Base-by-base conservation (phyloP, 257 asterid species). In the Solanum lignicaule region DNA sequence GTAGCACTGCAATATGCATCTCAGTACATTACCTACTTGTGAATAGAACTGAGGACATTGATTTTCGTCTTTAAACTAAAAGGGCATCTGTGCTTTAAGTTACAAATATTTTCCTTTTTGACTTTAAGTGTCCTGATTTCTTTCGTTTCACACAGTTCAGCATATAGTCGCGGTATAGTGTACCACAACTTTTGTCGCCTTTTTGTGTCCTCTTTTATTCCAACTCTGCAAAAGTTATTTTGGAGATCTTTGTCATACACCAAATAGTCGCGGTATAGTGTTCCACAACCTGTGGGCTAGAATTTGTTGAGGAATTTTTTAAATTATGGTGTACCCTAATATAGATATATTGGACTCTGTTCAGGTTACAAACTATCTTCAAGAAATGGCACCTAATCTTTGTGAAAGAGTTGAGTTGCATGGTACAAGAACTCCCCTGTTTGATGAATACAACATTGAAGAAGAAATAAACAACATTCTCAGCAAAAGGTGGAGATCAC, bases 281-380 rank as follows among this genome's bases (percentile, higher is more conserved):
- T 58, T 20, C 66, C 66, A 58, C 66, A 20, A 58, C 25, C 25
- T 58, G 66, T 58, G 38, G 84, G 11, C 41, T 48, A 82, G 29
- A 32, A 29, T 9, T 48, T 20, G 43, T 48, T 82, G 32, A 16
- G 69, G 69, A 46, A 18, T 5, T 29, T 60, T 14, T 29, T 18
- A 12, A 31, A 29, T 29, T 82, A 41, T 43, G n/a, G 9, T 29
- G 86, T 82, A 10, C 43, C 58, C 20, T 48, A 48, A 82, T 82
- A 20, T 29, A 82, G 27, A 9, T 82, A 29, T 82, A 31, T 16
- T 31, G 41, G 69, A 29, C 69, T 87, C 69, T 68, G 82, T 86
- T 52, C 95, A 97, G 99, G 98, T 95, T 92, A 95, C 98, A 90
- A 97, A 94, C 94, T 97, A 97, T 95, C 99, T 97, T 86, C 98